Base-by-base conservation (phyloP, 257 asterid species). In the Oldenlandia corymbosa region DNA sequence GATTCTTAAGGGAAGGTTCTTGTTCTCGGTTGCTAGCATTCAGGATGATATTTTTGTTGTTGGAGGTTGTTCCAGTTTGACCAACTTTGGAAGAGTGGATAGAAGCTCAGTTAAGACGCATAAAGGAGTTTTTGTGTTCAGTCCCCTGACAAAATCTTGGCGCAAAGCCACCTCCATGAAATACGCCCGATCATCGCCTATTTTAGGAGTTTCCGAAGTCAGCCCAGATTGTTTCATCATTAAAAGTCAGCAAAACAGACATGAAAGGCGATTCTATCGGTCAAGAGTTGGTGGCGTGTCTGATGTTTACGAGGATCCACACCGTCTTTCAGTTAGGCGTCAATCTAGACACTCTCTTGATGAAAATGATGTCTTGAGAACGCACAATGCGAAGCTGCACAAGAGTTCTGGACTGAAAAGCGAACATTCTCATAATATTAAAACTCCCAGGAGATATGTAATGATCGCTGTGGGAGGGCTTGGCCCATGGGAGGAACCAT, bases 261-360 rank as follows among this genome's bases (percentile, higher is more conserved):
- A 77, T 0, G 96, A 90, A 11, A 81, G 74, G 60, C 85, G 85
- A 7, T 76, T 79, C 31, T 68, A 78, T 73, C 69, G 95, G 64
- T 50, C 94, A 17, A 78, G 90, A 68, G 67, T 79, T 49, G 96
- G 88, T 39, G 97, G 94, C 11, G 83, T 69, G 9, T 84, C 90
- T 2, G 95, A 93, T 67, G 97, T 93, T 37, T 93, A 93, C 9
- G 97, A 93, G 76, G 99, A 93, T 76, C 99, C 99, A 49, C 99
- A 93, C 70, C 79, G 99, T 50, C 94, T 87, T 5, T 93, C 97
- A 0, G 85, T 90, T 11, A 75, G 97, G 67, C 87, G 97, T 27
- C 95, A 85, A 50, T 77, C 78, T 10, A 75, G 87, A 61, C 78
- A 73, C 57, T 82, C 95, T 43, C 78, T 72, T 7, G 95, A 91